phyloP scores from a whole-genome alignment of 257 asterid species.

The Gynochthodes officinalis region DNA sequence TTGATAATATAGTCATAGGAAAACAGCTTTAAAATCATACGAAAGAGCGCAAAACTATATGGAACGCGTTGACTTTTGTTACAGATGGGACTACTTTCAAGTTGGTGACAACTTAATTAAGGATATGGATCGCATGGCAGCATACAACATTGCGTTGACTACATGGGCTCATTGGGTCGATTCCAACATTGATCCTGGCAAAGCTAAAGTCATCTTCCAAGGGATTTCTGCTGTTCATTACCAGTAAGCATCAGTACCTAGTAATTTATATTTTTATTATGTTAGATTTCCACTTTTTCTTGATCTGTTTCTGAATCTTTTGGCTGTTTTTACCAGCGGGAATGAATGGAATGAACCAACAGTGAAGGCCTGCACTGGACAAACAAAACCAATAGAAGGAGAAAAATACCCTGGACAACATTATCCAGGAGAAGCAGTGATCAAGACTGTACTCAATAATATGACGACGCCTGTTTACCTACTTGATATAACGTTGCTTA shows the following conservation, averaged over 20 bases:
- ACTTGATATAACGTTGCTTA: conserved; percentile 57
- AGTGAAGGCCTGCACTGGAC: conserved; percentile 43
- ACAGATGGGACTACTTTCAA: conserved; percentile 56
- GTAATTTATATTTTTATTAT: too few species aligned
- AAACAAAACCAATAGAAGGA: conserved; percentile 45
- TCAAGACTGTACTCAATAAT: conserved; percentile 48
- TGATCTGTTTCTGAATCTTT: not conserved
- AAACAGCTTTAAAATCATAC: not conserved
- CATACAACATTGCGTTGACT: conserved; percentile 54
- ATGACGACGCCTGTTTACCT: conserved; percentile 46
- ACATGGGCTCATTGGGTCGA: conserved; percentile 82
- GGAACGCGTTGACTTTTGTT: too few species aligned
- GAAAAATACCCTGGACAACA: conserved; percentile 50
- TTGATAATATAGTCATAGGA: not conserved
- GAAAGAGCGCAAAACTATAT: too few species aligned
- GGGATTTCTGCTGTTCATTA: conserved; percentile 67
- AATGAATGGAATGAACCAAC: conserved; percentile 50
- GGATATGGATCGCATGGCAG: conserved; percentile 60
- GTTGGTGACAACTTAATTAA: conserved; percentile 34
- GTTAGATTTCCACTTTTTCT: not conserved
- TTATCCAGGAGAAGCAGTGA: conserved; percentile 50
- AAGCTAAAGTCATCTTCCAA: conserved; percentile 58
- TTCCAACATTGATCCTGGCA: conserved; percentile 44
- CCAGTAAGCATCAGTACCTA: conserved; percentile 30
- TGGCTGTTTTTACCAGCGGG: conserved; percentile 36